phyloP scores from a whole-genome alignment of 179 eudicot genomes.

The Silene coronaria region DNA sequence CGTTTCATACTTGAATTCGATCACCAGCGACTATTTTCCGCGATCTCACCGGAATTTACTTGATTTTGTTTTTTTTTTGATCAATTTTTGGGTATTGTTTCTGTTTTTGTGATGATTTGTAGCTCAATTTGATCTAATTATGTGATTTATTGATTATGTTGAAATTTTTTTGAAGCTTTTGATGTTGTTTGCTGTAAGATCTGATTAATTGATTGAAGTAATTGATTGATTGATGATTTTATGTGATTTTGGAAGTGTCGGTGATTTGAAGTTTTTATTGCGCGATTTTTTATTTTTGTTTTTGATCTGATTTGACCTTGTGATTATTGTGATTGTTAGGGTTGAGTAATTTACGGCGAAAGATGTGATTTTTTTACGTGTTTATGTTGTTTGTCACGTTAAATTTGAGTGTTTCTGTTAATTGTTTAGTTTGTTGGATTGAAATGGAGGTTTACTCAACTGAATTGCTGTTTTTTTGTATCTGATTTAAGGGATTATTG shows the following conservation, averaged over 20 bases:
- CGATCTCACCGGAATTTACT: constrained; percentile 31
- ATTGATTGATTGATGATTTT: background rate
- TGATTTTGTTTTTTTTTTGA: background rate
- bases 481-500: constrained; percentile 18
- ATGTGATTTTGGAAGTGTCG: constrained; percentile 6
- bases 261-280: background rate
- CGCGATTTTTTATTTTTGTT: background rate
- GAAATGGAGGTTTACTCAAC: background rate
- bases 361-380: background rate
- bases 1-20: background rate
- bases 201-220: constrained; percentile 7
- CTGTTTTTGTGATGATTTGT: background rate
- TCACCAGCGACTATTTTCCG: constrained; percentile 15
- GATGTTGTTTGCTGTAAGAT: constrained; percentile 12
- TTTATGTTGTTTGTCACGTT: constrained; percentile 1
- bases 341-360: constrained; percentile 4
- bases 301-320: background rate
- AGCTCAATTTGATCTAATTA: constrained; percentile 15
- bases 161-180: background rate
- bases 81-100: constrained; percentile 24
- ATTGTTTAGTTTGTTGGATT: background rate
- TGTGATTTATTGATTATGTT: background rate
- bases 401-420: background rate
- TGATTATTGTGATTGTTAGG: background rate
- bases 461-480: background rate